Evolutionary conservation across 352 stramenopile species (phyloP).

Genomic region (Phytophthora hybrid): DNA sequence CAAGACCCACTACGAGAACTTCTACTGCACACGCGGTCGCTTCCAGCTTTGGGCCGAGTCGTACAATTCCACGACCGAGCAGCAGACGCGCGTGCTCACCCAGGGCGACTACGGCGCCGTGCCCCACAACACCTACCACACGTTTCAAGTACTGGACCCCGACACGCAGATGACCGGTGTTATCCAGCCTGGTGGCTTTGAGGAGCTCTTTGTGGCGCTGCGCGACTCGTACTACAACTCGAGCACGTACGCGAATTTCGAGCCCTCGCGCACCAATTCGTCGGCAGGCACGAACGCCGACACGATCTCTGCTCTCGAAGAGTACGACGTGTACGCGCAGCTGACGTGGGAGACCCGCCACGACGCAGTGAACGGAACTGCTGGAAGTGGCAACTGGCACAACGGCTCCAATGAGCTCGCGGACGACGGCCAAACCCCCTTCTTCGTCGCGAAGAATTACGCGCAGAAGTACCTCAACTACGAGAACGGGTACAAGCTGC

Average conservation of each 20-base stretch:
- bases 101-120: constrained; percentile 66
- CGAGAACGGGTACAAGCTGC: constrained; percentile 60
- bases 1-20: constrained; percentile 70
- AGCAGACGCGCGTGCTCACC: constrained; percentile 59
- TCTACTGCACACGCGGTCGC: constrained; percentile 62
- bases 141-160: constrained; percentile 62
- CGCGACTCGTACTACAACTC: constrained; percentile 52
- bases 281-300: constrained; percentile 42
- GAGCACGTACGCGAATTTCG: constrained; percentile 54
- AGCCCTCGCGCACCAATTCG: constrained; percentile 40
- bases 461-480: constrained; percentile 67
- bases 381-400: constrained; percentile 59
- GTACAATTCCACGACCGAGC: constrained; percentile 32
- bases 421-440: constrained; percentile 51
- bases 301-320: constrained; percentile 51
- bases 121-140: constrained; percentile 66
- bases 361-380: constrained; percentile 53
- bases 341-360: constrained; percentile 49
- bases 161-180: constrained; percentile 68
- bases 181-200: constrained; percentile 62
- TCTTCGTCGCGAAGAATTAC: constrained; percentile 68
- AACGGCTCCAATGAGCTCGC: constrained; percentile 57
- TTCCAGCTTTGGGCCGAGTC: constrained; percentile 61
- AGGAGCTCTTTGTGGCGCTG: constrained; percentile 64
- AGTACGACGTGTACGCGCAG: constrained; percentile 61